Evolutionary conservation across 2,329 filamentous ascomycete genomes (phyloP), one percentile per base, ranked within the genome.

Genomic region (Camptophora hylomeconis): DNA sequence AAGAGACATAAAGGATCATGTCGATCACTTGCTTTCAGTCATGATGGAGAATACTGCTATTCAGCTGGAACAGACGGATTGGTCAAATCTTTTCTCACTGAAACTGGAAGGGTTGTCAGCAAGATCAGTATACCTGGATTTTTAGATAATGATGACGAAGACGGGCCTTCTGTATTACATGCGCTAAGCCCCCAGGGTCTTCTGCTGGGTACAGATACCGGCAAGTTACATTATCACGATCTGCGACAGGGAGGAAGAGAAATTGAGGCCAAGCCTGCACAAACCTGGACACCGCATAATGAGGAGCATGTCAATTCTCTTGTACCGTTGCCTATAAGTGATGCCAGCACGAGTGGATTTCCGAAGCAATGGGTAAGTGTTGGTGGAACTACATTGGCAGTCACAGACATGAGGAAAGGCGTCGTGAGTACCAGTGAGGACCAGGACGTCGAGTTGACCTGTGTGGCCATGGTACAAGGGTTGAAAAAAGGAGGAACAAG

Each of bases 301-400:
- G 75, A 80, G 45, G 87, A 95, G 59, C 94, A 93, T 54, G 72
- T 98, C 31, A 89, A 86, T 17, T 86, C 81, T 27, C 66, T 98
- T 24, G 80, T 81, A 1, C 75, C 86, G 1, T 69, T 98, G 1
- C 84, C 86, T 0, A 69, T 86, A 0, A 77, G 79, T 2, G 68
- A 75, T 17, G 72, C 79, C 32, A 89, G 80, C 52, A 93, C 83
- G 0, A 87, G 79, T 11, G 86, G 86, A 4, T 87, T 81, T 51
- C 75, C 81, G 45, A 93, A 93, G 57, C 87, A 95, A 57, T 98
- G 84, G 80, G 70, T 94, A 29, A 89, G 80, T 20, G 94, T 86
- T 0, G 89, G 89, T 18, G 86, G 84, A 24, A 87, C 82, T 2
- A 95, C 87, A 1, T 61, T 98, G 12, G 82, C 84, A 2, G 76